Base-by-base conservation (phyloP, 306 rosid species). In the Potentilla sterilis region DNA sequence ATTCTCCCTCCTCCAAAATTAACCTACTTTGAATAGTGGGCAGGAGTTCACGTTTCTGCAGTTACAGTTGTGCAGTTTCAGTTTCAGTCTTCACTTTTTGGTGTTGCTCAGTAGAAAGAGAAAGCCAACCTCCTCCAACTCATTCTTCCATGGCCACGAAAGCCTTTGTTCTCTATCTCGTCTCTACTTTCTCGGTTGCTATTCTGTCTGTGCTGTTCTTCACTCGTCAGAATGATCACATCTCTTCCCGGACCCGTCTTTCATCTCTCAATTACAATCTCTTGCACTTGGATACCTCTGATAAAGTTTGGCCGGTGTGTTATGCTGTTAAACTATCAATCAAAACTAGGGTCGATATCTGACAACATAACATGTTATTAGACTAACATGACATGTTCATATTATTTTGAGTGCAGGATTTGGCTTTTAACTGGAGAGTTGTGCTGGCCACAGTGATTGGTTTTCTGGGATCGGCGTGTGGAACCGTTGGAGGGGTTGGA, bases 401-500 rank as follows among this genome's bases (percentile, higher is more conserved):
- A 0, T 61, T 18, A 19, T 13, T 72, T 44, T 34, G 9, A 61
- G 43, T 76, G 80, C 72, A 92, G 99, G 87, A 92, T 32, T 85
- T 95, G 88, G 41, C 85, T 80, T 78, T 80, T 5, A 78, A 81
- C 81, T 95, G 96, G 99, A 89, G 81, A 49, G 72, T 95, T 76
- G 88, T 67, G 79, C 75, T 87, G 80, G 97, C 92, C 1, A 92
- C 99, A 0, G 77, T 88, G 66, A 92, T 95, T 48, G 92, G 97
- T 42, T 95, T 95, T 73, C 77, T 92, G 44, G 99, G 99, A 32
- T 95, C 96, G 6, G 97, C 97, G 9, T 95, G 87, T 77, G 97
- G 97, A 72, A 92, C 97, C 1, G 99, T 95, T 19, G 99, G 99
- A 59, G 99, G 99, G 2, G 93, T 95, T 8, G 99, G 98, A 22